phyloP scores from a whole-genome alignment of 2,329 filamentous ascomycete genomes.

The Chaetomium olivaceum region DNA sequence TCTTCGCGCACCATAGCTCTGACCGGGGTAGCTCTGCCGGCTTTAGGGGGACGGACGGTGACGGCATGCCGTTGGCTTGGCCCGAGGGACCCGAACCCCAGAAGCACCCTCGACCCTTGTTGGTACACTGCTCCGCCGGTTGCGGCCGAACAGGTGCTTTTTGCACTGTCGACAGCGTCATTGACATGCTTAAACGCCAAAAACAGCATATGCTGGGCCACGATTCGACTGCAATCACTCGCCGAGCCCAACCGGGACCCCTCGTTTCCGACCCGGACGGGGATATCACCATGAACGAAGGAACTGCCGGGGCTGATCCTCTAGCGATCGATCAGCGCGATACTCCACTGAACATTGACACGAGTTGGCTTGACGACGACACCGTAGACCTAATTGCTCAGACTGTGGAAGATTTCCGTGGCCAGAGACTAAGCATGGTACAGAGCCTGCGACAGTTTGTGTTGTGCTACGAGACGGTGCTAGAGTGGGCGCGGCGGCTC shows the following conservation, averaged over 20 bases:
- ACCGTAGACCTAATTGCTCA: conserved; percentile 77
- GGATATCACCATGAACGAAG: conserved; percentile 48
- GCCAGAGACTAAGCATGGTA: conserved; percentile 92
- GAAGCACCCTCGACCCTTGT: conserved; percentile 63
- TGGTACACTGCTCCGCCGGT: conserved; percentile 95
- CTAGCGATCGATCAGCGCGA: not conserved
- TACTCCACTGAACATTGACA: conserved; percentile 42
- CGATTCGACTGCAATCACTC: conserved; percentile 35
- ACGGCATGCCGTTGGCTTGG: conserved; percentile 44
- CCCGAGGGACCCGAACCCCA: conserved; percentile 62
- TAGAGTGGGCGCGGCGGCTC: conserved; percentile 74
- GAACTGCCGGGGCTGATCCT: not conserved
- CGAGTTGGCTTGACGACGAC: conserved; percentile 68
- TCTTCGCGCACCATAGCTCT: not conserved
- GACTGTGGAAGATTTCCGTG: conserved; percentile 87
- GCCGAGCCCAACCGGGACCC: conserved; percentile 12
- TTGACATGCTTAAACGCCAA: conserved; percentile 96
- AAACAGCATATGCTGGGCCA: conserved; percentile 40
- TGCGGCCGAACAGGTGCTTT: conserved; percentile 96
- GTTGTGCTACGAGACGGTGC: conserved; percentile 90
- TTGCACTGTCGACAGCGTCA: conserved; percentile 92
- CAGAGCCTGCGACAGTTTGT: conserved; percentile 92
- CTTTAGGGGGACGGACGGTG: conserved; percentile 15
- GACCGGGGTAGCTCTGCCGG: not conserved
- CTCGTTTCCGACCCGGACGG: conserved; percentile 43